phyloP scores from a whole-genome alignment of 225 moss, liverwort and hornwort genomes.

The Marchantia paleacea region DNA sequence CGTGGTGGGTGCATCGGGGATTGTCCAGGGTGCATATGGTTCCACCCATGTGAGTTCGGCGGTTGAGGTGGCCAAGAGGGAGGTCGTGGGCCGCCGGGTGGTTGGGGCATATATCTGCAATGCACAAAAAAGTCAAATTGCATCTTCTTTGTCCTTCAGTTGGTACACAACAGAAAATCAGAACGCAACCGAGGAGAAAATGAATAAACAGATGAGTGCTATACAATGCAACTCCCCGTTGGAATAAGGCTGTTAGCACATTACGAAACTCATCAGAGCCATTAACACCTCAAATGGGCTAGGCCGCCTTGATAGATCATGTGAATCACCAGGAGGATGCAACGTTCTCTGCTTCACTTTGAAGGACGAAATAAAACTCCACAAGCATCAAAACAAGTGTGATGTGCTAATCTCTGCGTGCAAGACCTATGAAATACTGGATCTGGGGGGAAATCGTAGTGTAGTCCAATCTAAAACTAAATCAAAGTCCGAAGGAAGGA shows the following conservation, averaged over 20 bases:
- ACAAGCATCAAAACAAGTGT: too few relatives aligned
- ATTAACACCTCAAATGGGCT: too few relatives aligned
- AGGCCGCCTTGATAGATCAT: too few relatives aligned
- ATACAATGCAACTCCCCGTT: too few relatives aligned
- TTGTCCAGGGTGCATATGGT: constrained; percentile 26
- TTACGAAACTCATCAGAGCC: too few relatives aligned
- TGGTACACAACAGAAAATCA: too few relatives aligned
- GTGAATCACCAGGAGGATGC: too few relatives aligned
- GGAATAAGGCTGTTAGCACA: too few relatives aligned
- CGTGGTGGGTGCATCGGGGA: constrained; percentile 42
- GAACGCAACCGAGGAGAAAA: too few relatives aligned
- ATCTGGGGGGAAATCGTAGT: not conserved
- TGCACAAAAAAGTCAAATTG: not conserved
- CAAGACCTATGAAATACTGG: not conserved
- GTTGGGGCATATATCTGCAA: constrained; percentile 44
- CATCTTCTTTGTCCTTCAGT: not conserved
- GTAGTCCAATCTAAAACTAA: not conserved
- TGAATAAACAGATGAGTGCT: too few relatives aligned
- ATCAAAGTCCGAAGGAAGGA: not conserved
- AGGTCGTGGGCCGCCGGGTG: constrained; percentile 26
- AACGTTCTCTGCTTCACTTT: too few relatives aligned
- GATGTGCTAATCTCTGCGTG: not conserved
- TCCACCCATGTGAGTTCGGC: constrained; percentile 41
- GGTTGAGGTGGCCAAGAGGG: constrained; percentile 41
- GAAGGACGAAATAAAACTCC: too few relatives aligned